These are phyloP conservation scores for Flaveria linearis DNA, from an alignment of 129 eudicot genomes.

Conservation along the genomic window DNA sequence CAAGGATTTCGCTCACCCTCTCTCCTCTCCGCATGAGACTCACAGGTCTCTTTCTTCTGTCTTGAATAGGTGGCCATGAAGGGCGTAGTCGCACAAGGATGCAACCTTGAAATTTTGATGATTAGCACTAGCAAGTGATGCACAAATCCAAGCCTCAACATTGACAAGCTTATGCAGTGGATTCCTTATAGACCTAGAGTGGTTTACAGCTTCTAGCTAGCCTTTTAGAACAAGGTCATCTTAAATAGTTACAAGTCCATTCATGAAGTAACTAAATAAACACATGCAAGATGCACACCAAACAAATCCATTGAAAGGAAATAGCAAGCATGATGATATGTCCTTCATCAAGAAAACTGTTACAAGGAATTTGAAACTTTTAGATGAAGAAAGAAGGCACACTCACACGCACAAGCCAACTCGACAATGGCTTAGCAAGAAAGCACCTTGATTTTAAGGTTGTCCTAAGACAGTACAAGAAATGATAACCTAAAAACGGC, in stretches of 20 bases:
- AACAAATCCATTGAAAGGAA: constrained; percentile 30
- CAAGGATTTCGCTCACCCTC: too few relatives aligned
- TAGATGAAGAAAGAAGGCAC: constrained; percentile 24
- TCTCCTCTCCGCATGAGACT: too few relatives aligned
- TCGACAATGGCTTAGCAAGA: constrained; percentile 45
- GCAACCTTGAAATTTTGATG: too few relatives aligned
- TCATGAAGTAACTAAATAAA: constrained; percentile 8
- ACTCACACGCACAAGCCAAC: constrained; percentile 32
- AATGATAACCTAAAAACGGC: constrained; percentile 34
- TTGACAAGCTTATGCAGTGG: neutral
- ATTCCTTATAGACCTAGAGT: neutral
- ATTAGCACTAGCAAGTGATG: neutral
- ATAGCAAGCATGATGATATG: constrained; percentile 34
- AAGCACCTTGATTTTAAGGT: constrained; percentile 34
- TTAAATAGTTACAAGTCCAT: neutral
- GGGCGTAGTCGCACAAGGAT: too few relatives aligned
- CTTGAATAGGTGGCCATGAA: too few relatives aligned
- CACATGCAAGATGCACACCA: constrained; percentile 41
- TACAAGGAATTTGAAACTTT: constrained; percentile 34
- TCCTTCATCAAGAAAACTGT: constrained; percentile 41
- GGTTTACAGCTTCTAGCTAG: neutral
- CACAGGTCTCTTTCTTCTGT: too few relatives aligned
- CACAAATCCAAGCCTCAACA: neutral
- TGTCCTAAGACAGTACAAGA: constrained; percentile 33
- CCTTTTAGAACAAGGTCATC: neutral